These are phyloP conservation scores for Xylaria arbuscula DNA, from an alignment of 2,329 filamentous ascomycete species.

Conservation along the genomic window DNA sequence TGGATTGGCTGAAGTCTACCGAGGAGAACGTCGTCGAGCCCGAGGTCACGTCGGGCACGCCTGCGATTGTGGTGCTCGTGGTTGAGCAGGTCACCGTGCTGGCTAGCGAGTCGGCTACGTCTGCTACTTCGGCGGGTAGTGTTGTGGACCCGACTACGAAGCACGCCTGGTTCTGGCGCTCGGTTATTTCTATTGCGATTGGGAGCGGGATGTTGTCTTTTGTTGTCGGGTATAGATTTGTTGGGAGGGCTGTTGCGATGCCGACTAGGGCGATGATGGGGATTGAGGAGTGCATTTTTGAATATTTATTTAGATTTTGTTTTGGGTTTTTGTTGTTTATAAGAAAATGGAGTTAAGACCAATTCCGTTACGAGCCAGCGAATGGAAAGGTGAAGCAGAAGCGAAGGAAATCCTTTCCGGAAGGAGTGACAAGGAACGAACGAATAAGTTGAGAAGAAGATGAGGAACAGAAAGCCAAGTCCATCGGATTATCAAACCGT, in stretches of 20 bases:
- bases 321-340: background rate
- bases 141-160: constrained; percentile 63
- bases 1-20: constrained; percentile 66
- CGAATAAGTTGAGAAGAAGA: background rate
- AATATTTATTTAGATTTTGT: too few relatives aligned
- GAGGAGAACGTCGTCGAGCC: constrained; percentile 62
- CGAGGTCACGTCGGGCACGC: constrained; percentile 67
- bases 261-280: constrained; percentile 36
- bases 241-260: constrained; percentile 36
- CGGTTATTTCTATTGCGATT: background rate
- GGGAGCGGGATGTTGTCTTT: constrained; percentile 34
- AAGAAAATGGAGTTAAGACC: constrained; percentile 13
- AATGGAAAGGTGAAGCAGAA: constrained; percentile 37
- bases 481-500: constrained; percentile 24
- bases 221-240: constrained; percentile 41
- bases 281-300: constrained; percentile 32
- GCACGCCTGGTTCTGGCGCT: constrained; percentile 51
- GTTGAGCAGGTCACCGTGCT: constrained; percentile 61
- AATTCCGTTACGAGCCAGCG: constrained; percentile 34
- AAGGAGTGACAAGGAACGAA: constrained; percentile 17
- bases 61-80: constrained; percentile 59
- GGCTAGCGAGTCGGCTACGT: constrained; percentile 56
- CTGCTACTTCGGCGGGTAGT: constrained; percentile 63
- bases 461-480: background rate
- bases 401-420: constrained; percentile 36